Percentiles rank a stretch among this genome's conserved stretches.
Evolutionary conservation across 768 basidiomycete genomes (phyloP).

Genomic region (Leccinum uliginosum): DNA sequence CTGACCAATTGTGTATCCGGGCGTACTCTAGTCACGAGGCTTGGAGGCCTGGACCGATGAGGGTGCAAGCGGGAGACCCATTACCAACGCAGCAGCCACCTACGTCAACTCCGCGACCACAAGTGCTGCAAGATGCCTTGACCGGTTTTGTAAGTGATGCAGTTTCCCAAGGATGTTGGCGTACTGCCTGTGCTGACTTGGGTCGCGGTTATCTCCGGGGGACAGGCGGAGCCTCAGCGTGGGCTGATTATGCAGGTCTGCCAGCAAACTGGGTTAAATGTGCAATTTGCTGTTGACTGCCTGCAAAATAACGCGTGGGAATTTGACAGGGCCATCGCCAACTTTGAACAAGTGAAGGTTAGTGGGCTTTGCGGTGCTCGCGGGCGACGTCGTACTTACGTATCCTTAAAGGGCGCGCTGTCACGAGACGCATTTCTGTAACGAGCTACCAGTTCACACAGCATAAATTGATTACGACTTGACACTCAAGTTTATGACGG

Average conservation of each 20-base stretch:
- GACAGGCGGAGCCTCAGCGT: constrained; percentile 67
- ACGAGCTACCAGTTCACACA: constrained; percentile 12
- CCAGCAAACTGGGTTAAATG: constrained; percentile 73
- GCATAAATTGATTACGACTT: constrained; percentile 6
- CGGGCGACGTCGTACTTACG: constrained; percentile 22
- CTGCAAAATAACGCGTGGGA: constrained; percentile 84
- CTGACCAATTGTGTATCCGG: constrained; percentile 82
- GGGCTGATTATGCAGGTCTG: constrained; percentile 66
- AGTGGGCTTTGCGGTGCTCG: constrained; percentile 22
- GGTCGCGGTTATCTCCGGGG: constrained; percentile 8
- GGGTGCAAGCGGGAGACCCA: constrained; percentile 53
- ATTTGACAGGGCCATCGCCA: constrained; percentile 68
- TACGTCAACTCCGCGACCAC: constrained; percentile 30
- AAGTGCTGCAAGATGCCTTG: constrained; percentile 47
- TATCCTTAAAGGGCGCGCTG: constrained; percentile 40
- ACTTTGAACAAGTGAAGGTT: constrained; percentile 88
- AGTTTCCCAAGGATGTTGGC: constrained; percentile 6
- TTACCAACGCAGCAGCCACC: constrained; percentile 24
- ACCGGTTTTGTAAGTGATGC: constrained; percentile 50
- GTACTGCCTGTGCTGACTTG: neutral
- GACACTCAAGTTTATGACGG: neutral
- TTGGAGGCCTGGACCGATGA: constrained; percentile 72
- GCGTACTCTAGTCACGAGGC: constrained; percentile 79
- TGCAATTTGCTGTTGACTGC: constrained; percentile 79
- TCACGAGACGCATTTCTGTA: constrained; percentile 54